phyloP scores from a whole-genome alignment of 163 green algal species.

The Chlorella variabilis region DNA sequence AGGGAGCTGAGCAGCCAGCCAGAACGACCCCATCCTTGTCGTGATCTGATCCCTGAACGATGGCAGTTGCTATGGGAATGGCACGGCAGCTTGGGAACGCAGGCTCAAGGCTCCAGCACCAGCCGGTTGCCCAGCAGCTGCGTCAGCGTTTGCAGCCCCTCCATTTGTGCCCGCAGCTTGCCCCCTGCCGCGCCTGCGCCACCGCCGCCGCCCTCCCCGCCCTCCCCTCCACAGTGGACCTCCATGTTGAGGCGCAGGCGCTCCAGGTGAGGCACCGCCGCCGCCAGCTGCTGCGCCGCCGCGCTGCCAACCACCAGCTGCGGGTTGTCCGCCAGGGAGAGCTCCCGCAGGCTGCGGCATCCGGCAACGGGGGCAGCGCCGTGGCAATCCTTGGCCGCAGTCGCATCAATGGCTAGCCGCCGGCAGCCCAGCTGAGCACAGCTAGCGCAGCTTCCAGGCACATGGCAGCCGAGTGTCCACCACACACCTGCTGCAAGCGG shows the following conservation, averaged over 20 bases:
- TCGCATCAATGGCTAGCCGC: neutral
- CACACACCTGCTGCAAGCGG: constrained; percentile 13
- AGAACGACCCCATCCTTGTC: too few relatives aligned
- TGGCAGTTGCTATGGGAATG: too few relatives aligned
- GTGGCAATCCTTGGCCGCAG: neutral
- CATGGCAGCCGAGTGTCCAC: neutral
- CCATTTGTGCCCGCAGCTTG: neutral
- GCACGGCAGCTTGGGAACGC: too few relatives aligned
- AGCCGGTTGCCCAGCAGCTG: neutral
- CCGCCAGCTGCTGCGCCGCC: neutral
- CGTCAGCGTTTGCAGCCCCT: neutral
- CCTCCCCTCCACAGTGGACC: neutral
- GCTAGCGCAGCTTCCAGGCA: too few relatives aligned
- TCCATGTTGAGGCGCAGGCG: neutral
- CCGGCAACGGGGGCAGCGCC: neutral
- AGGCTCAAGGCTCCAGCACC: neutral
- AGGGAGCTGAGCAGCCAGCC: too few relatives aligned
- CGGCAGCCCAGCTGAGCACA: neutral
- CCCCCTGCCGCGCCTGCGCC: neutral
- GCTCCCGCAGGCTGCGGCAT: constrained; percentile 6
- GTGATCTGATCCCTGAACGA: too few relatives aligned
- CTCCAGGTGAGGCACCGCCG: neutral
- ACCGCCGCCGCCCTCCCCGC: neutral
- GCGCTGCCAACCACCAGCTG: neutral
- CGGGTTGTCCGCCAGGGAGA: neutral